phyloP scores from a whole-genome alignment of 768 basidiomycete species.

The Phylloporus scabripes region DNA sequence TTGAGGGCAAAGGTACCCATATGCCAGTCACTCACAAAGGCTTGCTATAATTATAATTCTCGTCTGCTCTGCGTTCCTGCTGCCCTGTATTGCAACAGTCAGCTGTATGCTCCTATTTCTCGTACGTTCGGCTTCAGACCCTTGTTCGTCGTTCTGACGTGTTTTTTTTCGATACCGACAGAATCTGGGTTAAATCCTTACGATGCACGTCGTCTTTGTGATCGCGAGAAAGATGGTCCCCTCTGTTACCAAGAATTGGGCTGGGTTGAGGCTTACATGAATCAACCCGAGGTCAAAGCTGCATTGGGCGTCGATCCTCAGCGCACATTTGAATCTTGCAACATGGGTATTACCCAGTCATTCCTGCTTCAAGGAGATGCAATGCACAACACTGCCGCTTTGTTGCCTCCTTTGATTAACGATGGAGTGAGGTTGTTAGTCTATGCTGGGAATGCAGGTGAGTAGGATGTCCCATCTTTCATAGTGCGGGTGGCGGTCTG shows the following conservation, averaged over 20 bases:
- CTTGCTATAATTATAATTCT: conserved; percentile 60
- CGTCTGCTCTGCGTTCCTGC: conserved; percentile 71
- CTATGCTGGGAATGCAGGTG: conserved; percentile 83
- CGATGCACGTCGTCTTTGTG: conserved; percentile 75
- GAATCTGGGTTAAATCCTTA: conserved; percentile 83
- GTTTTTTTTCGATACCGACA: conserved; percentile 22
- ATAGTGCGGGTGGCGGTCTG: conserved; percentile 6
- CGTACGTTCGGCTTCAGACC: conserved; percentile 38
- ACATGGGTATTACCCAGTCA: conserved; percentile 72
- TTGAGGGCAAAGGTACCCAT: conserved; percentile 61
- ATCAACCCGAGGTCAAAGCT: conserved; percentile 69
- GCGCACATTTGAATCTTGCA: conserved; percentile 64
- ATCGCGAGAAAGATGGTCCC: conserved; percentile 61
- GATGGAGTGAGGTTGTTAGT: conserved; percentile 80
- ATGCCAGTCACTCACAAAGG: conserved; percentile 67
- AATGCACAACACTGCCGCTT: conserved; percentile 72
- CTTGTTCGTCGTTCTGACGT: background rate
- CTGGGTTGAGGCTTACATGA: conserved; percentile 90
- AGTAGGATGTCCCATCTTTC: conserved; percentile 17
- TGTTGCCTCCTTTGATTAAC: conserved; percentile 78
- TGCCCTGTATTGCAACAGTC: conserved; percentile 70
- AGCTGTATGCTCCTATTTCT: conserved; percentile 65
- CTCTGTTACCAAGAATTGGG: conserved; percentile 76
- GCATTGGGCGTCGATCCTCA: conserved; percentile 66
- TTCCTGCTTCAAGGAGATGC: conserved; percentile 83